Conservation (phyloP, 345 rosid genomes). For the Populus pruinosa region DNA sequence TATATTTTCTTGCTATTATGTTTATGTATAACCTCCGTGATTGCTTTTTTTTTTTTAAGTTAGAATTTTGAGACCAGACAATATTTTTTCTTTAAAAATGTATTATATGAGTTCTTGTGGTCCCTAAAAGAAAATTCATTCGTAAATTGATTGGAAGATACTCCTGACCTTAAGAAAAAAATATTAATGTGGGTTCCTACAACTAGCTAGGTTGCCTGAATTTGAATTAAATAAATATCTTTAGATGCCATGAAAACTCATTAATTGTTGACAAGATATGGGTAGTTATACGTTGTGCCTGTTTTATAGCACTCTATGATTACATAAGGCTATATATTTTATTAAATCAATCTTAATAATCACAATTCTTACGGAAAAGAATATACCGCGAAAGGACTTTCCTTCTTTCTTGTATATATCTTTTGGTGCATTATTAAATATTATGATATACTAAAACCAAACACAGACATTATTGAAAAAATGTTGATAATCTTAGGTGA, state of each 20-base stretch:
- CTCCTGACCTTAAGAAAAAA: too few relatives aligned
- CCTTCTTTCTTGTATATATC: not conserved
- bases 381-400: not conserved
- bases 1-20: not conserved
- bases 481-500: too few relatives aligned
- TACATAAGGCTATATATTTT: not conserved
- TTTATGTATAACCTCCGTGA: not conserved
- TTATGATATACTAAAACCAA: not conserved
- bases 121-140: too few relatives aligned
- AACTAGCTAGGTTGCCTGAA: not conserved
- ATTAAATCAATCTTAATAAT: not conserved
- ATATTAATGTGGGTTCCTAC: not conserved
- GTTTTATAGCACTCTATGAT: not conserved
- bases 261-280: not conserved
- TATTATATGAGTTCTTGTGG: too few relatives aligned
- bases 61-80: too few relatives aligned
- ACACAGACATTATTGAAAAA: not conserved
- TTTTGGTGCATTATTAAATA: not conserved
- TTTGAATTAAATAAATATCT: not conserved
- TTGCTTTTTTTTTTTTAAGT: not conserved
- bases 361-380: not conserved
- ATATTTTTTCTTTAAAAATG: too few relatives aligned
- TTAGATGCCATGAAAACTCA: not conserved
- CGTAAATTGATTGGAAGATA: too few relatives aligned
- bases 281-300: not conserved